Conservation (phyloP, 2,329 filamentous ascomycete species). For the Aotearoamyces nothofagi region DNA sequence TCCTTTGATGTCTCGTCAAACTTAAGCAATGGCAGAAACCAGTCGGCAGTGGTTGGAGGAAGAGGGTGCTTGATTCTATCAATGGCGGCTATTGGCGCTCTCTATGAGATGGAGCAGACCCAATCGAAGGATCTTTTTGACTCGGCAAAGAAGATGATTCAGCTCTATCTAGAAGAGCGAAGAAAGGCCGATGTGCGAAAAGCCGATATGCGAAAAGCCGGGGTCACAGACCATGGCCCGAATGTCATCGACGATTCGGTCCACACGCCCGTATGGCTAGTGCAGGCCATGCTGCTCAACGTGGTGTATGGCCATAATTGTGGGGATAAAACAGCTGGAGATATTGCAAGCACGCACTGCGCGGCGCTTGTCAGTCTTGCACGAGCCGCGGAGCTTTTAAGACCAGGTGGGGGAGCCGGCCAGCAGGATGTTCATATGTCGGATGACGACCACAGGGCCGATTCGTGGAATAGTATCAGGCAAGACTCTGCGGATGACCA, state of each 20-base stretch:
- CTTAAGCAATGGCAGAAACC: constrained; percentile 42
- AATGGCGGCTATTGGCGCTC: constrained; percentile 70
- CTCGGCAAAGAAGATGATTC: constrained; percentile 89
- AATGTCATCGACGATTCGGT: constrained; percentile 41
- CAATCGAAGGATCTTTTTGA: constrained; percentile 80
- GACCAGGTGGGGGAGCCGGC: constrained; percentile 21
- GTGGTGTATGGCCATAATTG: constrained; percentile 93
- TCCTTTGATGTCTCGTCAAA: constrained; percentile 72
- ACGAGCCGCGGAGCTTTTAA: constrained; percentile 67
- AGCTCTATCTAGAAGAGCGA: constrained; percentile 80
- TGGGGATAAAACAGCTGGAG: constrained; percentile 76
- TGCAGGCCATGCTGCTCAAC: constrained; percentile 93
- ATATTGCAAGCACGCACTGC: constrained; percentile 86
- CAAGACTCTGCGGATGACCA: constrained; percentile 37
- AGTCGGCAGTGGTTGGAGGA: constrained; percentile 51
- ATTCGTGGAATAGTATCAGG: constrained; percentile 32
- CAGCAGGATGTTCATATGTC: constrained; percentile 28
- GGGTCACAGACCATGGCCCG: constrained; percentile 29
- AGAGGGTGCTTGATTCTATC: constrained; percentile 76
- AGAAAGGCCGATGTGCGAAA: constrained; percentile 69
- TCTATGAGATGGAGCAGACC: constrained; percentile 74
- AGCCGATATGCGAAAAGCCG: constrained; percentile 38
- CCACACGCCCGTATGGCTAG: constrained; percentile 81
- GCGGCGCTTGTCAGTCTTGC: constrained; percentile 83
- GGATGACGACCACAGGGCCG: constrained; percentile 41